These are phyloP conservation scores for Lepraria neglecta DNA, from an alignment of 495 filamentous ascomycete genomes.

Conservation along the genomic window DNA sequence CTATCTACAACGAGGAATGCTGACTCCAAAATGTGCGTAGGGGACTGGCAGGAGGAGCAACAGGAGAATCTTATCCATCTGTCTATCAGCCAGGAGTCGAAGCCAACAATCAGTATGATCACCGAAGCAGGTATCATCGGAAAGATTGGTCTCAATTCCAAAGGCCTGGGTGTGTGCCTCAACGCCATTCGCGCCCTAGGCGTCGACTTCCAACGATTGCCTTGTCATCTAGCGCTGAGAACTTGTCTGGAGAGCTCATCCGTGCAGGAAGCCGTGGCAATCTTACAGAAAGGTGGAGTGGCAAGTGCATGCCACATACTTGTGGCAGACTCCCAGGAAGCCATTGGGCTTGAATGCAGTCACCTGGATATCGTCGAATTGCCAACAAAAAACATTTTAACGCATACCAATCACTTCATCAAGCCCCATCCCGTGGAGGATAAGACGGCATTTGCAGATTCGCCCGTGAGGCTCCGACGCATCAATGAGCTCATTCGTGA, in stretches of 20 bases:
- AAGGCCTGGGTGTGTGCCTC: slow-evolving; percentile 58
- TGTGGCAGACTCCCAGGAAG: slow-evolving; percentile 48
- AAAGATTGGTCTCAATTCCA: slow-evolving; percentile 62
- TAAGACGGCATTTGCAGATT: slow-evolving; percentile 50
- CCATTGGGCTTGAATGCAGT: slow-evolving; percentile 55
- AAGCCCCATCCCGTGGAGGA: slow-evolving; percentile 43
- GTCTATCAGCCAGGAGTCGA: slow-evolving; percentile 43
- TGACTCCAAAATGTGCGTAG: no score
- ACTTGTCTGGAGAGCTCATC: slow-evolving; percentile 51
- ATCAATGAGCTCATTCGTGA: slow-evolving; percentile 38
- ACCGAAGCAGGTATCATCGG: slow-evolving; percentile 63
- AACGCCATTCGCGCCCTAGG: slow-evolving; percentile 60
- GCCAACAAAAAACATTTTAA: slow-evolving; percentile 41
- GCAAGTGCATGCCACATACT: slow-evolving; percentile 58
- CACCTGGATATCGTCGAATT: slow-evolving; percentile 47
- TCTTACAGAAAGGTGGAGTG: slow-evolving; percentile 47
- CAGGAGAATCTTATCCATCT: slow-evolving; percentile 51
- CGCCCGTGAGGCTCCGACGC: slow-evolving; percentile 43
- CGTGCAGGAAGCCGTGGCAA: slow-evolving; percentile 44
- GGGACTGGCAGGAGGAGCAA: slow-evolving; percentile 52
- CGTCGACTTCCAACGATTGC: slow-evolving; percentile 48
- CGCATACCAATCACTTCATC: slow-evolving; percentile 61
- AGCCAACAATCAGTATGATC: slow-evolving; percentile 46
- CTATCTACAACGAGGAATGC: no score
- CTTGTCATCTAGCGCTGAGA: slow-evolving; percentile 58